Percentiles rank a stretch among this genome's conserved stretches.
Conservation (phyloP, 352 stramenopile genomes). For the Aphanomyces astaci region DNA sequence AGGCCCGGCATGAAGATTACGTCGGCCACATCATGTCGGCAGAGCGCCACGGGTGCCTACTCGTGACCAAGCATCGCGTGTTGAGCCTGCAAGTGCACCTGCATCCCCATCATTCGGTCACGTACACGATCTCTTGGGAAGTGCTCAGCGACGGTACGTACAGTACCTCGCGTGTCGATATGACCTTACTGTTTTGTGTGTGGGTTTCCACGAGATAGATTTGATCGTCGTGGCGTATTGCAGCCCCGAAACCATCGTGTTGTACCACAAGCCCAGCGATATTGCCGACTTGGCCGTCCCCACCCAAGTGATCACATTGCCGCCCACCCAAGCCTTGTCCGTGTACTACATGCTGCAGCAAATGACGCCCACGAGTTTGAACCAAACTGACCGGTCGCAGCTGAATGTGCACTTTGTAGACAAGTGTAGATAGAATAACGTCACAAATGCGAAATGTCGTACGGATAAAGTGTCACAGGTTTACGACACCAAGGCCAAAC, state of each 20-base stretch:
- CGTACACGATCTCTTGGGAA: constrained; percentile 73
- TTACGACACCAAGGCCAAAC: too few species aligned
- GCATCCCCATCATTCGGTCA: constrained; percentile 33
- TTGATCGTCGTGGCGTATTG: constrained; percentile 16
- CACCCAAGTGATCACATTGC: constrained; percentile 64
- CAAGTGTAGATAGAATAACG: too few species aligned
- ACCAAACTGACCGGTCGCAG: background rate
- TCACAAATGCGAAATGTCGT: too few species aligned
- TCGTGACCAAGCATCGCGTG: constrained; percentile 79
- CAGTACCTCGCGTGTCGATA: constrained; percentile 29
- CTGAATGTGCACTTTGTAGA: constrained; percentile 9
- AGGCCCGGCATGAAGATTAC: constrained; percentile 74
- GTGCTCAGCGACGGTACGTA: constrained; percentile 35
- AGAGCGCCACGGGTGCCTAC: constrained; percentile 72
- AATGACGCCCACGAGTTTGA: constrained; percentile 14
- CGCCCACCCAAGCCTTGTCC: constrained; percentile 69
- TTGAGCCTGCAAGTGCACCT: constrained; percentile 66
- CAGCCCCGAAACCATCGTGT: constrained; percentile 3
- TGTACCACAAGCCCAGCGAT: constrained; percentile 15
- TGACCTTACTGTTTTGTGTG: constrained; percentile 52
- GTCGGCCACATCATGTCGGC: constrained; percentile 57
- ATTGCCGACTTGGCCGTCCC: constrained; percentile 50
- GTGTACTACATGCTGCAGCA: constrained; percentile 81
- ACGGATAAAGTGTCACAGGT: too few species aligned
- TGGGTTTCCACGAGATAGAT: too few species aligned